Percentiles rank a stretch among this genome's conserved stretches.
These are phyloP conservation scores for Sarocladiaceae sp. DNA, from an alignment of 2,329 filamentous ascomycete genomes.

Conservation along the genomic window DNA sequence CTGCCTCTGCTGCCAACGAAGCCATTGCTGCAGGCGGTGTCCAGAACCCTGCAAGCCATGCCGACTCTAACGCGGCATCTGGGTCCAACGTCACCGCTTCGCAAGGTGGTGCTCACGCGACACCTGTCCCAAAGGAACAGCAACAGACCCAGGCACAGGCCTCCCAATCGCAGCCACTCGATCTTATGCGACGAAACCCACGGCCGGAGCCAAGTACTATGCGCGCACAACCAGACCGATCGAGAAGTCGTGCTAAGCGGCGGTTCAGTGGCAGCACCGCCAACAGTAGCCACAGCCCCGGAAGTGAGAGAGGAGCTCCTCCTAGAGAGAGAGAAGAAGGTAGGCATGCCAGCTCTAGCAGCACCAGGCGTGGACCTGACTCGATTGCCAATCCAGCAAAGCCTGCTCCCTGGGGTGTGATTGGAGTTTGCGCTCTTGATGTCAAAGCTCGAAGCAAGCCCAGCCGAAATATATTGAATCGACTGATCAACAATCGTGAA, in stretches of 20 bases:
- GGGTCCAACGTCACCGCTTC: constrained; percentile 52
- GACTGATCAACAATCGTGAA: constrained; percentile 82
- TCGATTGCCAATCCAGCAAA: constrained; percentile 33
- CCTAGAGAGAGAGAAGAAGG: constrained; percentile 55
- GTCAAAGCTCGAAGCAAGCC: constrained; percentile 96
- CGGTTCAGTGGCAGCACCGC: constrained; percentile 78
- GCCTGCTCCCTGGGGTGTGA: constrained; percentile 60
- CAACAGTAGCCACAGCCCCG: constrained; percentile 77
- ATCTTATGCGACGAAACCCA: constrained; percentile 41
- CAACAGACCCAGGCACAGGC: constrained; percentile 37
- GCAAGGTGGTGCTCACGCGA: constrained; percentile 33
- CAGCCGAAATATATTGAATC: constrained; percentile 91
- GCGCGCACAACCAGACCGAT: constrained; percentile 49
- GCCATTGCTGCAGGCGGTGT: neutral
- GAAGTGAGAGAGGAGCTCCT: constrained; percentile 59
- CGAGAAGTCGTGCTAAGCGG: constrained; percentile 66
- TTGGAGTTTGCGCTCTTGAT: constrained; percentile 93
- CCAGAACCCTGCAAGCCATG: constrained; percentile 5
- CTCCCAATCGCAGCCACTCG: constrained; percentile 32
- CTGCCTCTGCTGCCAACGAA: neutral
- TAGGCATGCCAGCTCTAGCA: constrained; percentile 21
- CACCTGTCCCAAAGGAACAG: constrained; percentile 41
- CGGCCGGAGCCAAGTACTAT: constrained; percentile 30
- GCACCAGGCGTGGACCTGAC: constrained; percentile 21
- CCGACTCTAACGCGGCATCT: constrained; percentile 26